A percentile compares a stretch with the other conserved stretches of the same genome.
Conservation (phyloP, 345 rosid species). For the Brassica nigra region DNA sequence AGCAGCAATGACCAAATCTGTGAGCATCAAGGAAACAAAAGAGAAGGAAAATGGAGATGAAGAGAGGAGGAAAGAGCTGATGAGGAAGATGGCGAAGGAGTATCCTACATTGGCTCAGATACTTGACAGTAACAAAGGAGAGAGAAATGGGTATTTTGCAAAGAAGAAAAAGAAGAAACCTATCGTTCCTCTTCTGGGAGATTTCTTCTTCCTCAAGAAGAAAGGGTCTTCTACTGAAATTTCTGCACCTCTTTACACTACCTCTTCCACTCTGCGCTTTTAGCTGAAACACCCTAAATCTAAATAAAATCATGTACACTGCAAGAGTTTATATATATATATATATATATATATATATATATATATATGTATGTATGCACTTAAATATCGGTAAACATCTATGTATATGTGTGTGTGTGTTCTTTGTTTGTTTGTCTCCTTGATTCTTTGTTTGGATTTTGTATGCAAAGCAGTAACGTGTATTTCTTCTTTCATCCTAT, state of each 20-base stretch:
- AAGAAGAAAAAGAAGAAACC: slow-evolving; percentile 67
- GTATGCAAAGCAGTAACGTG: slow-evolving; percentile 11
- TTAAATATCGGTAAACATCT: not conserved
- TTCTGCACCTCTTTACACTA: slow-evolving; percentile 39
- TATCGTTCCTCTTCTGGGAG: slow-evolving; percentile 72
- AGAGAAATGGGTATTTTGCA: slow-evolving; percentile 31
- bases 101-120: slow-evolving; percentile 62
- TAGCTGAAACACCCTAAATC: slow-evolving; percentile 7
- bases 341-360: not conserved
- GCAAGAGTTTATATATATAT: slow-evolving; percentile 2
- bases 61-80: slow-evolving; percentile 50
- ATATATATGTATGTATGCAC: slow-evolving; percentile 1
- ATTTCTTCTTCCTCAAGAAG: slow-evolving; percentile 63
- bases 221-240: slow-evolving; percentile 35
- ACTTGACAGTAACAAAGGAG: slow-evolving; percentile 48
- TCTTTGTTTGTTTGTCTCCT: slow-evolving; percentile 13
- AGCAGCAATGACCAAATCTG: slow-evolving; percentile 11
- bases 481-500: slow-evolving; percentile 7
- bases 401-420: not conserved
- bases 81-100: slow-evolving; percentile 50
- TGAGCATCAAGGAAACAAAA: slow-evolving; percentile 31
- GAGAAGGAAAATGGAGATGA: slow-evolving; percentile 38
- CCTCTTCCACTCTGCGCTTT: slow-evolving; percentile 47
- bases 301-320: slow-evolving; percentile 12
- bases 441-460: slow-evolving; percentile 27